Evolutionary conservation across 331 rosid species (phyloP).

Genomic region (Stylosanthes scabra): DNA sequence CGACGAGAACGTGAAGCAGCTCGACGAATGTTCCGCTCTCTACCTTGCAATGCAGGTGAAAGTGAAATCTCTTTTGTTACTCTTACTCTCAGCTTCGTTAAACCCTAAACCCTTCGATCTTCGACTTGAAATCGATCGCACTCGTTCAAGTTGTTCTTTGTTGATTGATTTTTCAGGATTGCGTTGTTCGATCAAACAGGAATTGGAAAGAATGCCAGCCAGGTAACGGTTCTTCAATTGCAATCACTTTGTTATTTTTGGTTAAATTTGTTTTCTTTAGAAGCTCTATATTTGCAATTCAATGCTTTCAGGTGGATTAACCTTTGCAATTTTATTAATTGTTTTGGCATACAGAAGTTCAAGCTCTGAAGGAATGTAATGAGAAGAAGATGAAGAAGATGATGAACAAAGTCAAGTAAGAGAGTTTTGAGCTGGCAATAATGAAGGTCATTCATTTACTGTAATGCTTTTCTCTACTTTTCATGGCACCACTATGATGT

Average conservation of each 20-base stretch:
- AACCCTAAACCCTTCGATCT: slow-evolving; percentile 54
- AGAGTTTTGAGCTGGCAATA: neutral
- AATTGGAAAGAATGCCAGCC: slow-evolving; percentile 81
- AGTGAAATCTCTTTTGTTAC: neutral
- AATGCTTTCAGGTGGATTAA: neutral
- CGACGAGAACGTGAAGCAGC: slow-evolving; percentile 79
- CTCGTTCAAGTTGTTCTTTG: neutral
- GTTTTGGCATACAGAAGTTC: slow-evolving; percentile 75
- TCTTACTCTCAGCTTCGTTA: slow-evolving; percentile 36
- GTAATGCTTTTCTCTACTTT: slow-evolving; percentile 13
- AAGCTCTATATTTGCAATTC: neutral
- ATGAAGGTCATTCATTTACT: slow-evolving; percentile 25
- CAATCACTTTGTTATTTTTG: neutral
- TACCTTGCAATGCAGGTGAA: slow-evolving; percentile 77
- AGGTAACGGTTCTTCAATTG: slow-evolving; percentile 41
- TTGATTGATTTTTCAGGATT: slow-evolving; percentile 56
- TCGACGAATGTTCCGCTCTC: slow-evolving; percentile 66
- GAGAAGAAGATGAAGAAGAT: slow-evolving; percentile 55
- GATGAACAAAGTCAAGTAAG: slow-evolving; percentile 33
- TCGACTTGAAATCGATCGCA: neutral
- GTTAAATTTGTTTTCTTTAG: neutral
- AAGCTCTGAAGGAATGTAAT: slow-evolving; percentile 75
- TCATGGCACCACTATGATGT: neutral
- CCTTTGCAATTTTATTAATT: neutral
- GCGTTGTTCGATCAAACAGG: slow-evolving; percentile 65